A percentile compares a stretch with the other conserved stretches of the same genome.
These are phyloP conservation scores for Didymellaceae sp. DNA, from an alignment of 2,329 filamentous ascomycete genomes.

Conservation along the genomic window DNA sequence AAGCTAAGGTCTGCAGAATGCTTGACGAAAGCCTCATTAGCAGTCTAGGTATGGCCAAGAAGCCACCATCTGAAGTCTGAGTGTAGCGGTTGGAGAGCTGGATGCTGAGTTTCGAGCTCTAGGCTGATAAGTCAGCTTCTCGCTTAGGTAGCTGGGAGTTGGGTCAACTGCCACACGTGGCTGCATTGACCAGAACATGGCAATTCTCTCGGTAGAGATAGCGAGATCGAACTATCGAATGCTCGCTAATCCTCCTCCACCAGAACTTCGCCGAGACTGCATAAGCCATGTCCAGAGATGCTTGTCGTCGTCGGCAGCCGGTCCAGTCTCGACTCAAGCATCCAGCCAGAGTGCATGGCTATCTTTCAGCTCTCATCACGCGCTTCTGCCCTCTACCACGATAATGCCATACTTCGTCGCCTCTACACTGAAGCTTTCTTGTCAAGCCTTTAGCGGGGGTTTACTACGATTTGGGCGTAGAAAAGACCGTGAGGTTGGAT, in stretches of 20 bases:
- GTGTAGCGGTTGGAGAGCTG: too few species aligned
- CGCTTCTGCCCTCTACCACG: too few species aligned
- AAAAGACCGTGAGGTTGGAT: too few species aligned
- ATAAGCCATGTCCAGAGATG: constrained; percentile 3
- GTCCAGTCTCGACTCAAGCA: background rate
- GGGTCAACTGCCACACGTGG: background rate
- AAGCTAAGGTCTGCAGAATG: background rate
- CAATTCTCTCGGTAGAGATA: background rate
- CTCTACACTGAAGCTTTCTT: too few species aligned
- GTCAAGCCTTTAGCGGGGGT: too few species aligned
- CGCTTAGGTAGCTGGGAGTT: background rate
- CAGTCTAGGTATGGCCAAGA: background rate
- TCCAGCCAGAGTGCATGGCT: background rate
- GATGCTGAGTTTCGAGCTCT: background rate
- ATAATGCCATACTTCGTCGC: too few species aligned
- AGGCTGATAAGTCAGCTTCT: constrained; percentile 2
- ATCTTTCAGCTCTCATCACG: background rate
- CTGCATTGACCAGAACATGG: background rate
- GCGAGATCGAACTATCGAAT: background rate
- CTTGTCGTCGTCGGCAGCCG: background rate
- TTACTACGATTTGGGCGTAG: too few species aligned
- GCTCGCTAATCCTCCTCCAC: background rate
- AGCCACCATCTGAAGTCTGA: background rate
- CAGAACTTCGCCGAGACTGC: background rate
- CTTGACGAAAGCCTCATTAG: background rate